Base-by-base conservation (phyloP, 2,329 filamentous ascomycete species). In the Hirsutella minnesotensis region DNA sequence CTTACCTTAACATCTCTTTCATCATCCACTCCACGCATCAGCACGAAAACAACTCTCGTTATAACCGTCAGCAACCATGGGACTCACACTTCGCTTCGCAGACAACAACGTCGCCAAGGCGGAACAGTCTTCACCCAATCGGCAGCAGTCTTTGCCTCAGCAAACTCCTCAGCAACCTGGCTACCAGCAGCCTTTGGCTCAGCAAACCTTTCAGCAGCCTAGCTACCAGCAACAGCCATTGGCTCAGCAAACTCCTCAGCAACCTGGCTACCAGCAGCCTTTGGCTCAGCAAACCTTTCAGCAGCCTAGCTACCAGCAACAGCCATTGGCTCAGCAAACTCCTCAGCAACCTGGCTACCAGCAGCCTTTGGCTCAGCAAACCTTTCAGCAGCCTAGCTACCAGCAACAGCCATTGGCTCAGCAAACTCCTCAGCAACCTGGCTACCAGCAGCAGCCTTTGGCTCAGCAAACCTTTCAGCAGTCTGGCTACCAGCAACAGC, bases 91-190 rank as follows among this genome's bases (percentile, higher is more conserved):
- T 19, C 39, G 10, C 13, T 21, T 21, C 24, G 12, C 51, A 72
- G 68, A 69, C 55, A 67, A 67, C 21, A 68, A 68, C 41, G 66
- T 70, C 45, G 64, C 62, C 24, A 61, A 62, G 38, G 52, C 59
- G 13, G 51, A 53, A 24, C 38, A 27, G 24, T n/a, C 21, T 1
- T 7, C 18, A 22, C 22, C 46, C 9, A 59, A 63, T n/a, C 56
- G 54, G 36, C 42, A 44, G 35, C 49, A 34, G 31, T 15, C 29
- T 31, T 15, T 4, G 10, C 29, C 29, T 31, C 51, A 34, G 52
- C n/a, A n/a, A n/a, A 56, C 8, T 4, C 39, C 8, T 8, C 39
- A 40, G 39, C 39, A 30, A 2, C 38, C 21, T n/a, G 18, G 20
- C 16, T 19, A 19, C 10, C 9, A n/a, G 10, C 34, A 36, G 34